Evolutionary conservation across 2,329 filamentous ascomycete species (phyloP), one percentile per base, ranked within the genome.

Genomic region (Neofusicoccum umdonicola): DNA sequence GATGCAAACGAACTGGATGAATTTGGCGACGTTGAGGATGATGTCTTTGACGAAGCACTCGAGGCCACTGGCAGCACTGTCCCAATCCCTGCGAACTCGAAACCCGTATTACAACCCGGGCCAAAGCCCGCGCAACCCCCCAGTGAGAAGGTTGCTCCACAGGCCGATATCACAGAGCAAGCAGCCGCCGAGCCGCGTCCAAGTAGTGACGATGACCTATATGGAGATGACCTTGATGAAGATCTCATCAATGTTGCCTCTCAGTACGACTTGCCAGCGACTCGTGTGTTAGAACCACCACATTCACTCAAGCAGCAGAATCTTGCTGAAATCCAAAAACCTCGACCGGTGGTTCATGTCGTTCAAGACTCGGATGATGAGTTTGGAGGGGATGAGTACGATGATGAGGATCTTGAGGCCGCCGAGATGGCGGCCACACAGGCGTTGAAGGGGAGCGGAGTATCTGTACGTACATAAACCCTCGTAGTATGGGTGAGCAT

Each of bases 371-470:
- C 27, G 27, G 89, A 86, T 65, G 91, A 92, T 78, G 92, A 92
- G 71, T 92, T 92, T 80, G 90, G 88, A 52, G 85, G 84, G 68
- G 84, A 82, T 69, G 83, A 88, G 67, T 81, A 87, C 76, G 92
- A 96, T 76, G 90, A 92, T 72, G 91, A 94, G 70, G 79, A 83
- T 57, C 82, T 84, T 73, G 81, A 81, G 71, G 88, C 89, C 66
- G 88, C 88, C 68, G 89, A 93, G 77, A 79, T 88, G 69, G 87
- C 86, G 72, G 90, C 90, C 52, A 92, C 90, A 56, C 89, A 95
- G 79, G 87, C 88, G 72, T 73, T 79, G 74, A 76, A 72, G 73
- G 78, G 79, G 71, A 76, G 74, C 72, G 69, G 65, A n/a, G 71
- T 66, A 35, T 52, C 54, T 61, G 63, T 65, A 52, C 63, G 63